phyloP scores from a whole-genome alignment of 805 yeast genomes.

The Zygoascus tannicola region DNA sequence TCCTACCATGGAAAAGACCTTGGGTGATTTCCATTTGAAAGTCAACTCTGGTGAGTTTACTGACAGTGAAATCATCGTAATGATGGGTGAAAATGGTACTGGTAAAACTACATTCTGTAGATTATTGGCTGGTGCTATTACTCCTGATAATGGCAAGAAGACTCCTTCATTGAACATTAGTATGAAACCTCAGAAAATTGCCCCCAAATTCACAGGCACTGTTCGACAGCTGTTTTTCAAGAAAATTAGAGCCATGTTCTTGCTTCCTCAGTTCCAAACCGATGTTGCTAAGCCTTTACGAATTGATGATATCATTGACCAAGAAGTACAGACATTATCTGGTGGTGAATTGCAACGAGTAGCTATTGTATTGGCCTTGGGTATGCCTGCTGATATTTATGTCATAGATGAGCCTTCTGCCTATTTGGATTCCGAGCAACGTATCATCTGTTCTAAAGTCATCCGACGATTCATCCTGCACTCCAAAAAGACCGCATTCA shows the following conservation, averaged over 20 bases:
- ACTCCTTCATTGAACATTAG: slow-evolving; percentile 86
- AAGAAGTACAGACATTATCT: slow-evolving; percentile 93
- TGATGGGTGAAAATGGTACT: slow-evolving; percentile 99
- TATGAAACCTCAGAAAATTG: slow-evolving; percentile 98
- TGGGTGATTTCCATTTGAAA: slow-evolving; percentile 86
- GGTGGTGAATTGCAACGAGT: slow-evolving; percentile 99
- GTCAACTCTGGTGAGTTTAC: slow-evolving; percentile 86
- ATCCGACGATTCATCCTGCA: slow-evolving; percentile 94
- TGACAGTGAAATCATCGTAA: slow-evolving; percentile 92
- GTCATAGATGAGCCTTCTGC: slow-evolving; percentile 99
- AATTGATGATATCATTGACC: slow-evolving; percentile 91
- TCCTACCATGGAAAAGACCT: slow-evolving; percentile 80
- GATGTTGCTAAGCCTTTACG: slow-evolving; percentile 94
- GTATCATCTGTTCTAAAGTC: slow-evolving; percentile 97
- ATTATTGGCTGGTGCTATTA: slow-evolving; percentile 83
- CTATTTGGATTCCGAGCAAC: slow-evolving; percentile 97
- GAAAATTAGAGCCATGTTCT: slow-evolving; percentile 87
- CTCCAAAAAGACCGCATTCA: slow-evolving; percentile 96
- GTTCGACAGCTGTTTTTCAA: slow-evolving; percentile 96
- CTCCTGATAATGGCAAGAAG: slow-evolving; percentile 72
- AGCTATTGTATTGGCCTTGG: slow-evolving; percentile 90
- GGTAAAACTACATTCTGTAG: slow-evolving; percentile 98
- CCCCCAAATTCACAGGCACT: slow-evolving; percentile 97
- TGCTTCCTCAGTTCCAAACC: slow-evolving; percentile 95
- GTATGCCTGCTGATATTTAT: slow-evolving; percentile 91